These are phyloP conservation scores for Teratosphaeria zuluensis DNA, from an alignment of 2,329 filamentous ascomycete species.

Conservation along the genomic window DNA sequence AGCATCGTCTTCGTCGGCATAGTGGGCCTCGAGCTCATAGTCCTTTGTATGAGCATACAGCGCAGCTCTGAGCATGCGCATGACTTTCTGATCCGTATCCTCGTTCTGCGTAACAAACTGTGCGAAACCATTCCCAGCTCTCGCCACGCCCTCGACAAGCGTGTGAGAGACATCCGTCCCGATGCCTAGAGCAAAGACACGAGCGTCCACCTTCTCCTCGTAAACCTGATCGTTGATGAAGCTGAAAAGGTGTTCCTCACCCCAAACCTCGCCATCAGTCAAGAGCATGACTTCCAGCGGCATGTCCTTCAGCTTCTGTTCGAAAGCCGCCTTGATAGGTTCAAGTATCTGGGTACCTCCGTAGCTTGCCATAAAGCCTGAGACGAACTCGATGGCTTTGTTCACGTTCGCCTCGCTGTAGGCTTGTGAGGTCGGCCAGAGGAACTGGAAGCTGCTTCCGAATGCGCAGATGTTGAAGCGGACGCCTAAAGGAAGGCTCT, in stretches of 20 bases:
- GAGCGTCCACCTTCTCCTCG: constrained; percentile 34
- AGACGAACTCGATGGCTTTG: constrained; percentile 34
- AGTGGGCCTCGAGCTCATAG: constrained; percentile 55
- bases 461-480: too few relatives aligned
- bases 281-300: constrained; percentile 46
- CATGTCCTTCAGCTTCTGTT: constrained; percentile 36
- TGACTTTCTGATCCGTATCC: constrained; percentile 57
- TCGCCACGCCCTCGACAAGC: constrained; percentile 50
- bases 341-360: constrained; percentile 46
- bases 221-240: constrained; percentile 38
- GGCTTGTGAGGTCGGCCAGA: too few relatives aligned
- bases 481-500: too few relatives aligned
- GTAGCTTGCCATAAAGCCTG: constrained; percentile 36
- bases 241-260: constrained; percentile 38
- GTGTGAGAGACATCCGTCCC: constrained; percentile 46
- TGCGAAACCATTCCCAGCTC: constrained; percentile 47
- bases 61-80: constrained; percentile 65
- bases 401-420: constrained; percentile 38
- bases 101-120: constrained; percentile 55
- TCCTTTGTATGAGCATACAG: constrained; percentile 56
- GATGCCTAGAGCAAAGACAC: constrained; percentile 51
- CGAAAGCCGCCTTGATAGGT: constrained; percentile 39
- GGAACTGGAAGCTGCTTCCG: too few relatives aligned
- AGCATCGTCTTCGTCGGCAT: constrained; percentile 34
- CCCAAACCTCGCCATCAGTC: constrained; percentile 48